Base-by-base conservation (phyloP, 768 basidiomycete species). In the Cystofilobasidium macerans region DNA sequence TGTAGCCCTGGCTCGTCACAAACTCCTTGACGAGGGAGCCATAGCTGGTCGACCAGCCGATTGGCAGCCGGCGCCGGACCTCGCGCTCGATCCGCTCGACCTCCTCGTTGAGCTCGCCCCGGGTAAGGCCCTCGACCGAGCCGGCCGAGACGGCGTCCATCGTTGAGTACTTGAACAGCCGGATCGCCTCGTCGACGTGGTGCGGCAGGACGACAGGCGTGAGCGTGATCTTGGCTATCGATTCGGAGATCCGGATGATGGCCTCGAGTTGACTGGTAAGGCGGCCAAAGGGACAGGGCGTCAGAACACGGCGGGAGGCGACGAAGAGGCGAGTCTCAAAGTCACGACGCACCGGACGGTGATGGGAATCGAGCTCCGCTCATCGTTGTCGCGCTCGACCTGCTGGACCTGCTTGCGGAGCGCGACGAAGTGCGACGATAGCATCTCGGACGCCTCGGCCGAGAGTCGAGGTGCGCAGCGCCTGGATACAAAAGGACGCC, bases 111-210 rank as follows among this genome's bases (percentile, higher is more conserved):
- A 98, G 78, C 71, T 92, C 91, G 4, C 87, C 86, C 48, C 93
- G 84, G 18, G 90, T 88, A 66, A 98, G 79, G 0, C 95, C 95
- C 71, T 98, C 95, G 22, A 87, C 85, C 36, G 89, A 86, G 16
- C 95, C 93, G 0, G 92, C 91, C 16, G 88, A 87, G 32, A 98
- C 93, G 30, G 95, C 95, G 75, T 98, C 92, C 94, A 99, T 98
- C 3, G 95, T 98, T 12, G 93, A 97, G 78, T 86, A 93, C 73
- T 94, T 98, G 85, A 99, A 99, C 47, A 99, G 77, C 13, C 95
- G 87, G 71, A 98, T 97, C 8, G 95, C 89, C 76, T 99, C 95
- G 76, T 97, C 93, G 28, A 98, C 94, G 71, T 99, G 93, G 74
- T 93, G 86, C 57, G 86, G 86, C 72, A 86, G 85, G 3, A 98